phyloP scores from a whole-genome alignment of 179 eudicot species.

The Spergularia azorica region DNA sequence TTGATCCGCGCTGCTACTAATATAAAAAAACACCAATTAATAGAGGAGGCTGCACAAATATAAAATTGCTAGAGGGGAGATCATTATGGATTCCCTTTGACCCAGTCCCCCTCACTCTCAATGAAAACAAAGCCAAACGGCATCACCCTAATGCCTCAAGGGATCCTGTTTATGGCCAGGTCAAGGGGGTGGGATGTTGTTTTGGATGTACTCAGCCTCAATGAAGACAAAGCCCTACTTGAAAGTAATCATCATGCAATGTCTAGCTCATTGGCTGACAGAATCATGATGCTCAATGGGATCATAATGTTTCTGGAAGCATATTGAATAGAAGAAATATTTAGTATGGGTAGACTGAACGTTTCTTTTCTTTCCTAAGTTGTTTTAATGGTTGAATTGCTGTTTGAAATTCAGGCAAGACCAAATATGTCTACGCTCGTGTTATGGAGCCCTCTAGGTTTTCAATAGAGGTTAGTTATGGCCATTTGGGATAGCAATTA shows the following conservation, averaged over 20 bases:
- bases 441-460: conserved; percentile 80
- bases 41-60: neutral
- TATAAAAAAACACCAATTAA: neutral
- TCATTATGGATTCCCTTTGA: neutral
- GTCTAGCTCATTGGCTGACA: no score
- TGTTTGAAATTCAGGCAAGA: conserved; percentile 65
- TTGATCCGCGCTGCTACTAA: no score
- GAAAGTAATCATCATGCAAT: neutral
- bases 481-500: neutral
- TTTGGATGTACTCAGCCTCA: no score
- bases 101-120: neutral
- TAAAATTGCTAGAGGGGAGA: neutral
- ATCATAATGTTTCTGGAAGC: neutral
- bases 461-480: conserved; percentile 71
- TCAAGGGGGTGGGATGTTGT: no score
- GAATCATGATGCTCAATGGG: no score
- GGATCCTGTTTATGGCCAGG: no score
- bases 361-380: neutral
- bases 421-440: conserved; percentile 76
- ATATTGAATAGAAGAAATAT: neutral
- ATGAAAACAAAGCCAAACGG: neutral
- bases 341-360: neutral
- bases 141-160: no score
- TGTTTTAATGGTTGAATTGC: conserved; percentile 4
- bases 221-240: neutral